A percentile compares a stretch with the other conserved stretches of the same genome.
Conservation (phyloP, 345 rosid genomes). For the Xanthoceras sorbifolium region DNA sequence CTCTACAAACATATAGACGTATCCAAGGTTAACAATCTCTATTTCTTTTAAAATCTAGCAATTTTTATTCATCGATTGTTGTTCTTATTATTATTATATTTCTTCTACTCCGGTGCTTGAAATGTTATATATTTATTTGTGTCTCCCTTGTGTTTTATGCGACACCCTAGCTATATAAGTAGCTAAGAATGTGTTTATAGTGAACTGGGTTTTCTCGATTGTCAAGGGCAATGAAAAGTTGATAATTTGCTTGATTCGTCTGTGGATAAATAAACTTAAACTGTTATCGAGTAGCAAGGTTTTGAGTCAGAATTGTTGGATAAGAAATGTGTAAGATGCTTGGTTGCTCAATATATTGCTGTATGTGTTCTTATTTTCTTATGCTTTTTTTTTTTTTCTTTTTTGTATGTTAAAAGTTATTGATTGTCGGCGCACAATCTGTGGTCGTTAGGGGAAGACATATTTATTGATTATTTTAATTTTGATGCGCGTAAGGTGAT, state of each 20-base stretch:
- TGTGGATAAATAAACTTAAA: too few relatives aligned
- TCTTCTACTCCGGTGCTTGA: background rate
- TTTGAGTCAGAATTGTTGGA: too few relatives aligned
- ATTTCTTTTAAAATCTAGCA: background rate
- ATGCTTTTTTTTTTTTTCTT: too few relatives aligned
- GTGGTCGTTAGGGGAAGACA: too few relatives aligned
- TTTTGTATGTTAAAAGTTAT: too few relatives aligned
- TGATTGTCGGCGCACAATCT: too few relatives aligned
- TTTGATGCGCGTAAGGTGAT: too few relatives aligned
- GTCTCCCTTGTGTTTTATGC: background rate
- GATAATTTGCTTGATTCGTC: background rate
- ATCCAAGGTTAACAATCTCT: slow-evolving; percentile 49
- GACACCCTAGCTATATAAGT: background rate
- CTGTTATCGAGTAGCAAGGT: too few relatives aligned
- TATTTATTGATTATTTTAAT: too few relatives aligned
- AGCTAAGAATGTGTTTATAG: background rate
- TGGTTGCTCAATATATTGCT: too few relatives aligned
- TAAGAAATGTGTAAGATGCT: too few relatives aligned
- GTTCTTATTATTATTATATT: background rate
- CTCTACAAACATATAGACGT: slow-evolving; percentile 94
- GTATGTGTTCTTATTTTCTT: too few relatives aligned
- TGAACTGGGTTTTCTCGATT: background rate
- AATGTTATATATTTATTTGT: background rate
- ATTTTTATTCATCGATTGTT: background rate
- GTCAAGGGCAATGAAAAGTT: background rate